These are phyloP conservation scores for Stachybotrys echinatus DNA, from an alignment of 2,329 filamentous ascomycete species.

Conservation along the genomic window DNA sequence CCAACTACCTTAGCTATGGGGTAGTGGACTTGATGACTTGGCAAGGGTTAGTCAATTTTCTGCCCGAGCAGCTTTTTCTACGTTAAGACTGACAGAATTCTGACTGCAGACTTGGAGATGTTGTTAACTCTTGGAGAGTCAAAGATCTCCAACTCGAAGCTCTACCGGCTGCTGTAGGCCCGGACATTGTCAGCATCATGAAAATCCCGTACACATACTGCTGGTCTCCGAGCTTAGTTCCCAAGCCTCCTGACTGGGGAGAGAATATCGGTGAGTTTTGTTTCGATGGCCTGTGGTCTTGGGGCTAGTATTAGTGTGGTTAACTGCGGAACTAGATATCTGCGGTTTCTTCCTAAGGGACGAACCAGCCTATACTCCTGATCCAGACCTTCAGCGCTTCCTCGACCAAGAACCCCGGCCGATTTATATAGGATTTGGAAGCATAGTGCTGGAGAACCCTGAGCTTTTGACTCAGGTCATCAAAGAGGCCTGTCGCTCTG, in stretches of 20 bases:
- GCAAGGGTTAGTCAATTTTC: slow-evolving; percentile 44
- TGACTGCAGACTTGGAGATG: slow-evolving; percentile 52
- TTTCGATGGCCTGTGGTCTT: neutral
- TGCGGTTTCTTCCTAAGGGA: slow-evolving; percentile 16
- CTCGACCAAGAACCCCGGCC: slow-evolving; percentile 52
- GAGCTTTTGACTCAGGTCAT: slow-evolving; percentile 65
- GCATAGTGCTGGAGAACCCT: slow-evolving; percentile 69
- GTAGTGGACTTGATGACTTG: slow-evolving; percentile 67
- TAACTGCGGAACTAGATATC: slow-evolving; percentile 26
- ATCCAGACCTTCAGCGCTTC: slow-evolving; percentile 49
- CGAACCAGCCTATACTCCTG: slow-evolving; percentile 32
- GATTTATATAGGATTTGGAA: slow-evolving; percentile 72
- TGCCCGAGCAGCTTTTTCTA: neutral
- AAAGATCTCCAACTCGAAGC: slow-evolving; percentile 53
- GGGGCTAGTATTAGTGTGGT: slow-evolving; percentile 34
- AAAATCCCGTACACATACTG: slow-evolving; percentile 62
- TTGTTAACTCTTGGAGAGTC: slow-evolving; percentile 62
- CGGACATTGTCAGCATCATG: slow-evolving; percentile 54
- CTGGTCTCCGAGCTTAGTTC: slow-evolving; percentile 58
- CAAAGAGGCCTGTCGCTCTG: slow-evolving; percentile 59
- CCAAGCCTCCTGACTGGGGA: slow-evolving; percentile 56
- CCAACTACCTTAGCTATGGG: slow-evolving; percentile 1
- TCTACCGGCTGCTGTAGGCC: slow-evolving; percentile 53
- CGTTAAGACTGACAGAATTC: neutral
- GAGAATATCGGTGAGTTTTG: slow-evolving; percentile 36